Evolutionary conservation across 1,284 basidiomycete genomes (phyloP), one percentile per base, ranked within the genome.

Genomic region (Volvariella volvacea): DNA sequence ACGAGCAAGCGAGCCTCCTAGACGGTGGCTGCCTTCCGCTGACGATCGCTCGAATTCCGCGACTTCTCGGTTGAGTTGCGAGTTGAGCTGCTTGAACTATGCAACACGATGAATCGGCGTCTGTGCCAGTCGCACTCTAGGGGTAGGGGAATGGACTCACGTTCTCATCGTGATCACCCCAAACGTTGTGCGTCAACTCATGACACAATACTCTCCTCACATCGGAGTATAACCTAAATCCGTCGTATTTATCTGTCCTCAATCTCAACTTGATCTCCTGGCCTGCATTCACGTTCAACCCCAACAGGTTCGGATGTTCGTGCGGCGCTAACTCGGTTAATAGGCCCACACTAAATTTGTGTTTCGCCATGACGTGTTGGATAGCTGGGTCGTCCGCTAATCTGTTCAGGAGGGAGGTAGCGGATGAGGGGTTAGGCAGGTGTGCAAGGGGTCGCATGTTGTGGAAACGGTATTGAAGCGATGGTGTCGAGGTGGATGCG

Each of bases 41-140:
- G 62, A 61, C 1, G 73, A 66, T 2, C 68, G 68, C 55, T 89
- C 88, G 45, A 76, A 88, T 50, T 79, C 77, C 1, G 68, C 68
- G 1, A 89, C 80, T 55, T 90, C 83, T 12, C 74, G 71, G 55
- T 88, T 88, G 2, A 89, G 71, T 44, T 74, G 68, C 1, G 85
- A 88, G 57, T 88, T 88, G 10, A 89, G 67, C 46, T 77, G 73
- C 55, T 88, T 89, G 62, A 89, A 88, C 80, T 80, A 17, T 12
- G 9, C 37, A 37, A 22, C 20, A 28, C 15, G n/a, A n/a, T n/a
- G n/a, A n/a, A n/a, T n/a, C n/a, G n/a, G n/a, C n/a, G n/a, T n/a
- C n/a, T n/a, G 31, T 32, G 25, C 12, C 33, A 41, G 33, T 16
- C 17, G 22, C 39, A 41, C 31, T 30, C 15, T 12, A 28, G 30